Base-by-base conservation (phyloP, 1,284 basidiomycete species). In the Ceratobasidium sp. region DNA sequence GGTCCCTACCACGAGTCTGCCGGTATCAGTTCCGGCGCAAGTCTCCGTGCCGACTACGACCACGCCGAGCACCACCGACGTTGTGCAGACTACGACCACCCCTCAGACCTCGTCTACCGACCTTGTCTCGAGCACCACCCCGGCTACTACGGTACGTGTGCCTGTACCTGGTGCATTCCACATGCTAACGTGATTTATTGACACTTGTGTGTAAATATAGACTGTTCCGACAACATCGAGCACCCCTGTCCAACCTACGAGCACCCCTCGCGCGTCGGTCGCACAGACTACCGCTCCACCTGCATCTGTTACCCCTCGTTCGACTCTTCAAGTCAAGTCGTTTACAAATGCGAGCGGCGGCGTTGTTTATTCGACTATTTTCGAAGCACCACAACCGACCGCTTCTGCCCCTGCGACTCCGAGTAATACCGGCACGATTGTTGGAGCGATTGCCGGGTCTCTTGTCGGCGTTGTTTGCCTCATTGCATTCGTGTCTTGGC, bases 391-490 rank as follows among this genome's bases (percentile, higher is more conserved):
- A 6, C 46, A 61, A 23, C 61, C 62, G 13, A 48, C 70, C 40
- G 70, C 59, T 3, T 54, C 77, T 9, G 69, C 50, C 12, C 46
- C 62, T 20, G n/a, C 77, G 17, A 59, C 62, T 15, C 26, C 61
- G 10, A 62, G 66, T 40, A 66, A 65, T 17, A 52, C 52, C 42
- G 78, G 78, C 9, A 68, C 80, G 2, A 77, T 77, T 44, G 77
- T 74, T 26, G 80, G 80, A 26, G 77, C 75, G 20, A 50, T 79
- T 42, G 80, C 79, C 23, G 79, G 68, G 20, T 10, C 38, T 40
- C 59, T 78, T 13, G 68, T 79, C 26, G 68, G 76, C 52, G 4
- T 68, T 7, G 61, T 77, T 50, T 64, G 75, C n/a, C 67, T 77
- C 52, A 73, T 77, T 23, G 74, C 56, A 2, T 71, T 78, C 33